A percentile compares a stretch with the other conserved stretches of the same genome.
Evolutionary conservation across 345 rosid genomes (phyloP).

Genomic region (Rhodamnia argentea): DNA sequence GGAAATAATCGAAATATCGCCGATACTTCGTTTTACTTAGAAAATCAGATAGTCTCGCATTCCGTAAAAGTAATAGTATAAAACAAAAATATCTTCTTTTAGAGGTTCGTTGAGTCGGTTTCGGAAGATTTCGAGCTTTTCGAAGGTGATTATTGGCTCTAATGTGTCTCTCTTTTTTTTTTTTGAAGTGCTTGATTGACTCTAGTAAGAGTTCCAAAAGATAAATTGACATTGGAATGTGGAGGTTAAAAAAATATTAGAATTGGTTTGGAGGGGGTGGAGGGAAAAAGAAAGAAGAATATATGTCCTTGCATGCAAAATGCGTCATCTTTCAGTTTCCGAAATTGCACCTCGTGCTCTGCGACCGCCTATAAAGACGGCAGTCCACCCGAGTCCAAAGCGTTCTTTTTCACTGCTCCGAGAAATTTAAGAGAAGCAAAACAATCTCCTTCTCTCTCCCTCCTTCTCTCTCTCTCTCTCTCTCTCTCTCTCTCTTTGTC

Average conservation of each 20-base stretch:
- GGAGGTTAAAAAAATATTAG: neutral
- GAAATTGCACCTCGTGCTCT: neutral
- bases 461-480: neutral
- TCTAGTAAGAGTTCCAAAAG: neutral
- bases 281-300: neutral
- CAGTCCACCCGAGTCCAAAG: neutral
- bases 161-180: neutral
- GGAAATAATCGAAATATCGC: neutral
- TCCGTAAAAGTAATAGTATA: neutral
- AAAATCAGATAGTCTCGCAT: neutral
- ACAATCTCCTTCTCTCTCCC: neutral
- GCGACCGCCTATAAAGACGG: neutral
- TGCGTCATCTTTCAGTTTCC: neutral
- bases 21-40: neutral
- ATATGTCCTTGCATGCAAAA: neutral
- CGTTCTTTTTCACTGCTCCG: neutral
- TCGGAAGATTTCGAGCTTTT: fast-evolving
- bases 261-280: neutral
- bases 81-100: too few relatives aligned
- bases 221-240: neutral
- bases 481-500: neutral
- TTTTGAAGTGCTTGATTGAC: neutral
- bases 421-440: neutral
- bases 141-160: fast-evolving
- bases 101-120: neutral